phyloP scores from a whole-genome alignment of 2,329 filamentous ascomycete genomes.

The Fusarium sp. region DNA sequence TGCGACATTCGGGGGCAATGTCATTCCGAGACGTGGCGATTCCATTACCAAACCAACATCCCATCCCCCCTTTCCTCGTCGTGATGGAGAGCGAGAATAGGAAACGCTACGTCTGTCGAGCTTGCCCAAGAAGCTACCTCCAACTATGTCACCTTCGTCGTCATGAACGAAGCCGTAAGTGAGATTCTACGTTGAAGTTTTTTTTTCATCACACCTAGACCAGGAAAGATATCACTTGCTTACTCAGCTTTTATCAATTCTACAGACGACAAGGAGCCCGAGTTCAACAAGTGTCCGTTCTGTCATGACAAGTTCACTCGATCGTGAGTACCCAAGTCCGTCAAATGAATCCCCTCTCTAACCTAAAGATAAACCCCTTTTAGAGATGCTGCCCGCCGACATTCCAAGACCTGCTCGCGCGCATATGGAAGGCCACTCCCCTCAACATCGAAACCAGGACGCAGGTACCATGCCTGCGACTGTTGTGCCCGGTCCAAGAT shows the following conservation, averaged over 20 bases:
- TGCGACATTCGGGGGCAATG: no score
- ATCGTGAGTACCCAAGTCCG: not conserved
- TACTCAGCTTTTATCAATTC: not conserved
- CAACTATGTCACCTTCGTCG: not conserved
- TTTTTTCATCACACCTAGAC: not conserved
- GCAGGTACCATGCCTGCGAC: not conserved
- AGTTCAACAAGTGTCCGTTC: not conserved
- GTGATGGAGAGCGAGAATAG: not conserved
- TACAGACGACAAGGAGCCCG: not conserved
- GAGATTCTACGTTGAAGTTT: not conserved
- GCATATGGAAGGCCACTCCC: not conserved
- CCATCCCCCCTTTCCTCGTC: not conserved
- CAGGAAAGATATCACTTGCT: not conserved
- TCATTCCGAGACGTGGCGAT: not conserved
- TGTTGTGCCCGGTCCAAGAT: not conserved
- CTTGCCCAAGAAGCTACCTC: not conserved
- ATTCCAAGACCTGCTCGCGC: not conserved
- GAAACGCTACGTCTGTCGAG: not conserved
- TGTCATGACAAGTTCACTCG: not conserved
- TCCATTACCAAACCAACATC: not conserved
- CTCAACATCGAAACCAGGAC: not conserved
- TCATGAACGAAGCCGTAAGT: not conserved
- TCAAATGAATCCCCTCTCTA: not conserved
- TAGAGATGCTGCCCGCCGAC: not conserved
- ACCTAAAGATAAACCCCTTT: not conserved